Evolutionary conservation across 257 asterid genomes (phyloP), one percentile per base, ranked within the genome.

Genomic region (Mentha longifolia): DNA sequence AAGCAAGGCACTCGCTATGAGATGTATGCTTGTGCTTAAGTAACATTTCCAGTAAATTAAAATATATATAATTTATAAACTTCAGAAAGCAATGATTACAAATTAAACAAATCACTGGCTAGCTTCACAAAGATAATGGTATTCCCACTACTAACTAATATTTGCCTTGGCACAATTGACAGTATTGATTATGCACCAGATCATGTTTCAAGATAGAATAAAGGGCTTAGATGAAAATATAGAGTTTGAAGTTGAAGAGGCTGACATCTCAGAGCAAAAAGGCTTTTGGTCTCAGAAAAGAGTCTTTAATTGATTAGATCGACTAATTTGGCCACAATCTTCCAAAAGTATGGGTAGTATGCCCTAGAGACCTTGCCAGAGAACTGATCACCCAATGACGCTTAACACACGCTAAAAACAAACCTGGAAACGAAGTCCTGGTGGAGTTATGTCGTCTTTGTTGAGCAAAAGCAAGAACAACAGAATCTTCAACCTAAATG

Each of bases 371-470:
- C 58, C 58, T 46, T 19, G 49, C 28, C 14, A 68, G 60, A 52
- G 43, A 42, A 22, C 39, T 28, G 71, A 72, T 50, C 58, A 28
- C 35, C 54, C 46, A 46, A 51, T 51, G 64, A 69, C 61, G 65
- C 65, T 71, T 35, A 64, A 46, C 6, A 15, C 10, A 65, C 15
- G 20, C 58, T 65, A 46, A 60, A 52, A 61, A 70, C 75, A 67
- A 82, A 94, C 98, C 98, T 76, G 95, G 75, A 61, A 77, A 62
- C 14, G 99, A 94, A 37, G 84, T 78, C 79, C 96, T 83, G 25
- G 93, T 66, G 81, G 99, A 87, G 84, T 84, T 88, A 39, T 86
- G 89, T 47, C 97, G 96, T 75, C 97, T 86, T 85, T 85, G 96
- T 79, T 94, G 97, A 76, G 97, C 86, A 57, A 94, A 82, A 68